Conservation (phyloP, 2,329 filamentous ascomycete genomes). For the Nothomitra cinnamomea region DNA sequence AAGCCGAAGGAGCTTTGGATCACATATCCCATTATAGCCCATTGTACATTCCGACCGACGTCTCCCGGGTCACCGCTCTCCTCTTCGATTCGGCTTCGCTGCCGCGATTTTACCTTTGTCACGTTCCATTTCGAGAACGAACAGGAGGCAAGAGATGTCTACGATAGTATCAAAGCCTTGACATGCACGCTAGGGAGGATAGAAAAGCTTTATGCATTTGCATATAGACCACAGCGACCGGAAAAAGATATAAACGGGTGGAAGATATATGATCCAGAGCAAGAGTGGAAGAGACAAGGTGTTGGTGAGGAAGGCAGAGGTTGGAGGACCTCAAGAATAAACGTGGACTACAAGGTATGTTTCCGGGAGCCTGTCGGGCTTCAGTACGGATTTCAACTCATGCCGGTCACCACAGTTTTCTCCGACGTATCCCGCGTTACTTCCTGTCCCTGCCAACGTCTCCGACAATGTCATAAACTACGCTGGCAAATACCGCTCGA, state of each 20-base stretch:
- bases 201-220: slow-evolving; percentile 83
- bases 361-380: no score
- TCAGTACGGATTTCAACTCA: no score
- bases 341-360: slow-evolving; percentile 59
- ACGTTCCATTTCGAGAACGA: slow-evolving; percentile 75
- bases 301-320: slow-evolving; percentile 63
- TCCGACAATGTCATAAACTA: slow-evolving; percentile 97
- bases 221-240: slow-evolving; percentile 55
- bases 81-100: slow-evolving; percentile 72
- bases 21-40: slow-evolving; percentile 78
- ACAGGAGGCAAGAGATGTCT: slow-evolving; percentile 61
- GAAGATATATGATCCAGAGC: slow-evolving; percentile 67
- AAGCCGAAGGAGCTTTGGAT: slow-evolving; percentile 67
- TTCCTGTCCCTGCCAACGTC: slow-evolving; percentile 74
- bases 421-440: slow-evolving; percentile 72
- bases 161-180: slow-evolving; percentile 65
- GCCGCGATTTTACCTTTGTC: slow-evolving; percentile 86
- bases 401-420: slow-evolving; percentile 44
- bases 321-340: slow-evolving; percentile 85
- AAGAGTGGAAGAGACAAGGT: slow-evolving; percentile 76
- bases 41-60: slow-evolving; percentile 61
- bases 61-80: slow-evolving; percentile 29
- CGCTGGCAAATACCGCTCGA: slow-evolving; percentile 73
- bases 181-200: slow-evolving; percentile 71
- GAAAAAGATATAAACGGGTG: slow-evolving; percentile 67